These are phyloP conservation scores for Globisporangium irregulare DNA, from an alignment of 352 stramenopile genomes.

Conservation along the genomic window DNA sequence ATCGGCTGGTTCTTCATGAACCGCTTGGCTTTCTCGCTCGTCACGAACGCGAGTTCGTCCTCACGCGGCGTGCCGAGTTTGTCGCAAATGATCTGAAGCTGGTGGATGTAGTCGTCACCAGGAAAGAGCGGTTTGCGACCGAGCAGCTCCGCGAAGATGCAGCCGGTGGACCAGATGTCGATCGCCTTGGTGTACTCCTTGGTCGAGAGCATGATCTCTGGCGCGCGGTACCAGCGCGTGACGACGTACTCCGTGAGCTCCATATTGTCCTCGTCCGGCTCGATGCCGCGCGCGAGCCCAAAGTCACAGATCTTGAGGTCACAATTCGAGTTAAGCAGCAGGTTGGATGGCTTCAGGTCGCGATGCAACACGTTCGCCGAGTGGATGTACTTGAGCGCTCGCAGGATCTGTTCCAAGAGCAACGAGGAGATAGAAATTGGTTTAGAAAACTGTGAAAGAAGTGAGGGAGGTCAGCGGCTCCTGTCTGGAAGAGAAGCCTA, in stretches of 20 bases:
- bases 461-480: neutral
- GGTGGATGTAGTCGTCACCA: conserved; percentile 99
- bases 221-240: conserved; percentile 89
- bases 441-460: neutral
- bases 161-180: conserved; percentile 94
- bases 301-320: conserved; percentile 91
- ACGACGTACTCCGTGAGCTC: conserved; percentile 91
- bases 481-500: neutral
- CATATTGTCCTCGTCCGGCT: conserved; percentile 86
- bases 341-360: conserved; percentile 97
- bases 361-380: conserved; percentile 93
- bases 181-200: conserved; percentile 97
- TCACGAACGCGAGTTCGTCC: conserved; percentile 90
- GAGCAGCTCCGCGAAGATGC: conserved; percentile 93
- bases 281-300: conserved; percentile 81
- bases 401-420: conserved; percentile 85
- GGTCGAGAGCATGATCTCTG: conserved; percentile 96
- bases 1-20: conserved; percentile 87
- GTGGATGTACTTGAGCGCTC: conserved; percentile 94
- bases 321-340: conserved; percentile 95
- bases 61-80: conserved; percentile 87
- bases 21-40: conserved; percentile 83
- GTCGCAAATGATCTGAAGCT: conserved; percentile 96
- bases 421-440: neutral
- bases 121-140: conserved; percentile 90